Conservation (phyloP, 73 alveolate species). For the Effrenium voratum region DNA sequence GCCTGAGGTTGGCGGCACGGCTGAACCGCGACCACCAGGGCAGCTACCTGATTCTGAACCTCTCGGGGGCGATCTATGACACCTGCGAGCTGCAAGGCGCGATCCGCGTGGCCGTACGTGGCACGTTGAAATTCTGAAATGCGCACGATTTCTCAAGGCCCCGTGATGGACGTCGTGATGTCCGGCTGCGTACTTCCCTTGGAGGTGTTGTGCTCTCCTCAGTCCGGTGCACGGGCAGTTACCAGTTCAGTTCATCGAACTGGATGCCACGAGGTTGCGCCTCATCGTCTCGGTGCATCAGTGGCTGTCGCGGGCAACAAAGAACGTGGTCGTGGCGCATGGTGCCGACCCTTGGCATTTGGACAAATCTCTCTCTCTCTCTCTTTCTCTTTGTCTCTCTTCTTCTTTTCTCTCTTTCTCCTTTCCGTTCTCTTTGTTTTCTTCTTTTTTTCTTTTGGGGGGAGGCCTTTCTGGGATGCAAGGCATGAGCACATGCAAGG, state of each 20-base stretch:
- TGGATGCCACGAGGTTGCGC: conserved; percentile 17
- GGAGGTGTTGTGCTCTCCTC: conserved; percentile 47
- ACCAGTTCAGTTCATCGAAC: neutral
- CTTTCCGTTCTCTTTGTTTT: no score
- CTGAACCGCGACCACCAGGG: conserved; percentile 89
- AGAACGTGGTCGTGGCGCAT: conserved; percentile 70
- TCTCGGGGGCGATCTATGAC: conserved; percentile 64
- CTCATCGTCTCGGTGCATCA: conserved; percentile 80
- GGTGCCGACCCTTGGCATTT: conserved; percentile 40
- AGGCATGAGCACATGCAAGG: no score
- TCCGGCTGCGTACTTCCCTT: conserved; percentile 86
- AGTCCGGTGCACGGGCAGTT: neutral
- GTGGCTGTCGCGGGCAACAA: conserved; percentile 48
- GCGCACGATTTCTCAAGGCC: conserved; percentile 13
- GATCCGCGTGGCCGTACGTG: neutral
- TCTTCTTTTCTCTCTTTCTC: no score
- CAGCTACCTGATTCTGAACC: conserved; percentile 67
- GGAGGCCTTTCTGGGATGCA: no score
- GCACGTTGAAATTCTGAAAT: neutral
- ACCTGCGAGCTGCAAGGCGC: conserved; percentile 80
- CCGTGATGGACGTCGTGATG: conserved; percentile 77
- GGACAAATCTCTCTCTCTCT: no score
- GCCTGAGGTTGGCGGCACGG: conserved; percentile 62
- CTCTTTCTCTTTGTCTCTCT: no score
- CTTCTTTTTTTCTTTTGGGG: no score